phyloP scores from a whole-genome alignment of 2,329 filamentous ascomycete species.

The Aspergillus fumigatus region DNA sequence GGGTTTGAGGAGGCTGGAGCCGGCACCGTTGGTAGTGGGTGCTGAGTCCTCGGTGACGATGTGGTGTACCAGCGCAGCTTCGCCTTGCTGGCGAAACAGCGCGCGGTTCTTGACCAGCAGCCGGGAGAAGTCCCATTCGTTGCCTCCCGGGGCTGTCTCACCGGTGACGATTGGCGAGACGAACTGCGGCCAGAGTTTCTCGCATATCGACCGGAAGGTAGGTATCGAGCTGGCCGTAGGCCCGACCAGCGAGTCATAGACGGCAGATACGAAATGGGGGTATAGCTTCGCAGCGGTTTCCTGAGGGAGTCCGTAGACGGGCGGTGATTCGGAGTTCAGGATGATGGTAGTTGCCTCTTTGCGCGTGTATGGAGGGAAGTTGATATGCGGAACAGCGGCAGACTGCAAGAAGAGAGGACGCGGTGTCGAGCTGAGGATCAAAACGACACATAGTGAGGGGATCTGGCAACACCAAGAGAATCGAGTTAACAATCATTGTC shows the following conservation, averaged over 20 bases:
- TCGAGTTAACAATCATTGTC: not conserved
- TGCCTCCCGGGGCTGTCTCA: constrained; percentile 43
- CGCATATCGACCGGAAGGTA: constrained; percentile 64
- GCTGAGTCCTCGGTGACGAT: constrained; percentile 31
- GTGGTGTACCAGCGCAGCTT: constrained; percentile 40
- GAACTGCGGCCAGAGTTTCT: constrained; percentile 80
- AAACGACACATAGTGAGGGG: constrained; percentile 68
- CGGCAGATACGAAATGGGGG: constrained; percentile 70
- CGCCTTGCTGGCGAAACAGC: constrained; percentile 44
- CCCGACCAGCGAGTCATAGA: constrained; percentile 82
- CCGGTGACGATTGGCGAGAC: constrained; percentile 70
- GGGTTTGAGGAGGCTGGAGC: constrained; percentile 9
- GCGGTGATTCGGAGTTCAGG: constrained; percentile 47
- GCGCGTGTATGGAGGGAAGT: constrained; percentile 81
- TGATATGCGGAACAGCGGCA: constrained; percentile 67
- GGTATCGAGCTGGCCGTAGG: constrained; percentile 76
- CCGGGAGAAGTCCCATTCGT: constrained; percentile 72
- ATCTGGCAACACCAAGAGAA: constrained; percentile 52
- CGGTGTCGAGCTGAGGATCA: constrained; percentile 67
- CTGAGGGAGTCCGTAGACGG: constrained; percentile 26
- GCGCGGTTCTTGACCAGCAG: constrained; percentile 58
- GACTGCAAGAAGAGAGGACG: constrained; percentile 65
- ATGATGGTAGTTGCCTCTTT: constrained; percentile 75
- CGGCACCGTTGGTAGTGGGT: constrained; percentile 6
- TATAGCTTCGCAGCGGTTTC: constrained; percentile 36